Evolutionary conservation across 495 filamentous ascomycete genomes (phyloP).

Genomic region (Penicillium simplicissimum): DNA sequence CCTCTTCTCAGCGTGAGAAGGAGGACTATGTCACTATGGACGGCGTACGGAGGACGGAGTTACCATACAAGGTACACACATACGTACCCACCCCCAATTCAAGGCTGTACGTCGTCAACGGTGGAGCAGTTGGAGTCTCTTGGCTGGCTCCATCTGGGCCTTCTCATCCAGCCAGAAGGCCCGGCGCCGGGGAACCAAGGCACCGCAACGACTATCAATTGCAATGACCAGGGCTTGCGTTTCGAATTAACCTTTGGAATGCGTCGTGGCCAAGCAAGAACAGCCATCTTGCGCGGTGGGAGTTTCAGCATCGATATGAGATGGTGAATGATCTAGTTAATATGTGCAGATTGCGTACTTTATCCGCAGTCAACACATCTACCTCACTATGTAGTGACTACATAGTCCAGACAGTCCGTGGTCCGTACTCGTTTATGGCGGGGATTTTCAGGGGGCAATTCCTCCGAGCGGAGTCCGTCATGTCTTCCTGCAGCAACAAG

Average conservation of each 20-base stretch:
- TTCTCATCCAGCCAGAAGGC: slow-evolving; percentile 18
- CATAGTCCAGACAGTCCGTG: neutral
- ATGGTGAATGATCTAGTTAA: neutral
- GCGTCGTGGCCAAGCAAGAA: neutral
- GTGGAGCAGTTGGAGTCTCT: slow-evolving; percentile 29
- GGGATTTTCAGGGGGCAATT: slow-evolving; percentile 33
- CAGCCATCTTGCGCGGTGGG: neutral
- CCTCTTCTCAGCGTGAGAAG: neutral
- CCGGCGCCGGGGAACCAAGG: slow-evolving; percentile 17
- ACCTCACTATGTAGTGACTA: neutral
- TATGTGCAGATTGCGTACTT: neutral
- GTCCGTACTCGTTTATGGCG: slow-evolving; percentile 28
- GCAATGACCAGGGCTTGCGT: neutral
- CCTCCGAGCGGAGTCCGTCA: slow-evolving; percentile 2
- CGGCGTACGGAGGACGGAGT: no score
- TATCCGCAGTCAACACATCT: neutral
- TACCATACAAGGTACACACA: neutral
- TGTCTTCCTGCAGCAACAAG: neutral
- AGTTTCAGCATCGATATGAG: neutral
- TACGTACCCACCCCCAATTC: neutral
- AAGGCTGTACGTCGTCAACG: slow-evolving; percentile 27
- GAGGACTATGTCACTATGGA: no score
- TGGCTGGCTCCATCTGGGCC: slow-evolving; percentile 13
- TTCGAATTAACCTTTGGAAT: slow-evolving; percentile 12
- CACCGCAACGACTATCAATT: slow-evolving; percentile 3